phyloP scores from a whole-genome alignment of 257 asterid species.

The Osmanthus fragrans region DNA sequence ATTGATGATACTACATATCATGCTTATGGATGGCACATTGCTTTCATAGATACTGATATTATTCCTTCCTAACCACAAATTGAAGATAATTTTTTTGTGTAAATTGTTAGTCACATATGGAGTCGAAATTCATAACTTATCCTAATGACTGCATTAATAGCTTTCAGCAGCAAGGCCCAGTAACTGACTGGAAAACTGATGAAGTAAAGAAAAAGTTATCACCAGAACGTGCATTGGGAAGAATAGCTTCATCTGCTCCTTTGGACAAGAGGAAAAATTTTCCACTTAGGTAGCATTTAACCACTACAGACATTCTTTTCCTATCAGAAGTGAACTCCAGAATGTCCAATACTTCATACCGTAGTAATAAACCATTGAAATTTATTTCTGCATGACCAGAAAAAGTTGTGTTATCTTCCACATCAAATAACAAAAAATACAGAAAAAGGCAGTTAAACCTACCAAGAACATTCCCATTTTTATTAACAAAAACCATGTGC shows the following conservation, averaged over 20 bases:
- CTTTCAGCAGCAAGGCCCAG: background rate
- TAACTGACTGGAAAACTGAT: conserved; percentile 1
- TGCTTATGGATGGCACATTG: conserved; percentile 9
- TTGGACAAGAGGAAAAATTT: conserved; percentile 72
- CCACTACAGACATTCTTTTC: conserved; percentile 94
- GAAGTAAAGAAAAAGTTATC: conserved; percentile 29
- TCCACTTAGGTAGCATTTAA: conserved; percentile 69
- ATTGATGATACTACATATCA: background rate
- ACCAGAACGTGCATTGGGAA: conserved; percentile 80
- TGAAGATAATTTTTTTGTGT: background rate
- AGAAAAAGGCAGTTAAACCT: conserved; percentile 28
- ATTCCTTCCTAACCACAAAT: background rate
- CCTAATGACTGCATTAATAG: background rate
- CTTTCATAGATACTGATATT: conserved; percentile 10
- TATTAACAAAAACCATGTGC: conserved; percentile 71
- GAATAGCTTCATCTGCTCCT: conserved; percentile 96
- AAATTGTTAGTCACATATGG: conserved; percentile 15
- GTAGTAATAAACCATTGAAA: conserved; percentile 62
- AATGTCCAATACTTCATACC: conserved; percentile 82
- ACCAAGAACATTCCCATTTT: conserved; percentile 78
- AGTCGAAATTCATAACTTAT: background rate
- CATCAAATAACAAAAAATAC: conserved; percentile 17
- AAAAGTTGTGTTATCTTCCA: conserved; percentile 23
- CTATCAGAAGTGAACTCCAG: conserved; percentile 98
- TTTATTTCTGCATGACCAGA: conserved; percentile 66